Evolutionary conservation across 345 rosid genomes (phyloP), one percentile per base, ranked within the genome.

Genomic region (Salix suchowensis): DNA sequence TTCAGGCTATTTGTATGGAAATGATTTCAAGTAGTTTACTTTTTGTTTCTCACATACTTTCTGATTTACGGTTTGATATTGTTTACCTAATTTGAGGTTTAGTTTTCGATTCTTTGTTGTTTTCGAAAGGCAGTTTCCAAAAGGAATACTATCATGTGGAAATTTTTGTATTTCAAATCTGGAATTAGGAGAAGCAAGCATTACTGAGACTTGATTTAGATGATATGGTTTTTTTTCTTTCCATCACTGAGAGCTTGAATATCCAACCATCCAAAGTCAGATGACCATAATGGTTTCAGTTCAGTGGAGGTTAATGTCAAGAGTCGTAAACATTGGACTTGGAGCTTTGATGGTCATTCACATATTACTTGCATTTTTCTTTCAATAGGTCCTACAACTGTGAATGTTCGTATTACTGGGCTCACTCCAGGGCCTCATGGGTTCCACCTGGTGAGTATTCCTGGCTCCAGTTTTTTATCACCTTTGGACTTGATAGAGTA

Each of bases 381-480:
- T 58, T 71, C 65, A 58, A 72, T 81, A 96, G 99, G 99, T 78
- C 91, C 99, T 21, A 93, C 99, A 7, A 89, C 91, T 19, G 99
- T 96, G 78, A 96, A 83, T 74, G 96, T 88, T 85, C 91, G 94
- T 42, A 71, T 96, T 70, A 85, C 92, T 5, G 99, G 98, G 32
- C 97, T 96, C 66, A 77, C 96, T 75, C 97, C 98, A 34, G 98
- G 98, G 68, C 92, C 55, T 77, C 98, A 91, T 79, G 98, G 97
- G 12, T 92, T 92, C 82, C 97, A 95, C 82, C 86, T 96, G 4
- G 99, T 93, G 79, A 86, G 90, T 72, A 24, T 58, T 80, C 77
- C 28, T 65, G 67, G 70, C 37, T 79, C 74, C 37, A 66, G 66
- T 65, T 21, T 67, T 67, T 58, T 72, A 37, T 79, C 34, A 18